phyloP scores from a whole-genome alignment of 495 filamentous ascomycete species.

The Extremus antarcticus region DNA sequence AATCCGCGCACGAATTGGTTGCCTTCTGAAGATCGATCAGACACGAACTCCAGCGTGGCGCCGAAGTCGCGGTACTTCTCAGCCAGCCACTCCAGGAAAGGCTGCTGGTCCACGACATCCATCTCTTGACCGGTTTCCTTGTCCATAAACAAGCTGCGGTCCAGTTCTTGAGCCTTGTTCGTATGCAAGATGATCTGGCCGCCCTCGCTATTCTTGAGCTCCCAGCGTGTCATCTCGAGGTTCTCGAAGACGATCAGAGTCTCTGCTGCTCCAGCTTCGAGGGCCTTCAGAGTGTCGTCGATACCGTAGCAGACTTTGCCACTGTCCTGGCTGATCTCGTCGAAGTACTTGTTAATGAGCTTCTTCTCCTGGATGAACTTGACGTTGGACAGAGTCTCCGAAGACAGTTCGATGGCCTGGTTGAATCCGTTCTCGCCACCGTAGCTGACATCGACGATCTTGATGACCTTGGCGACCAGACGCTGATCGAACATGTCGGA shows the following conservation, averaged over 20 bases:
- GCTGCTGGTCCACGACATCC: conserved; percentile 72
- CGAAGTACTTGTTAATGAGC: conserved; percentile 94
- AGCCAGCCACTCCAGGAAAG: conserved; percentile 97
- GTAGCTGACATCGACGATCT: conserved; percentile 96
- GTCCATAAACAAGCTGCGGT: conserved; percentile 81
- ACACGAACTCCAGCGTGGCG: conserved; percentile 93
- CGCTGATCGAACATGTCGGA: conserved; percentile 94
- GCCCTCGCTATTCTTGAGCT: conserved; percentile 66
- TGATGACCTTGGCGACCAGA: conserved; percentile 89
- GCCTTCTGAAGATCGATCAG: conserved; percentile 89
- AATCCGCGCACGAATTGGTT: conserved; percentile 99
- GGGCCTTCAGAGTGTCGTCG: conserved; percentile 93
- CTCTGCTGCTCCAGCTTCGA: conserved; percentile 91
- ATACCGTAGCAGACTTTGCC: conserved; percentile 95
- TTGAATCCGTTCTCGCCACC: conserved; percentile 99
- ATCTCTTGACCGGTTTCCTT: conserved; percentile 93
- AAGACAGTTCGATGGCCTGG: conserved; percentile 90
- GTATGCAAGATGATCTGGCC: conserved; percentile 68
- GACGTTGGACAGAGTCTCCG: conserved; percentile 95
- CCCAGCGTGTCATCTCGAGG: conserved; percentile 83
- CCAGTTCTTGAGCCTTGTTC: conserved; percentile 69
- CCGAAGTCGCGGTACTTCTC: conserved; percentile 97
- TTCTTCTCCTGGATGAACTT: conserved; percentile 99
- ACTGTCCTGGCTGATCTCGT: conserved; percentile 94
- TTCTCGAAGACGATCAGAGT: conserved; percentile 97